Evolutionary conservation across 1,139 yeast genomes (phyloP).

Genomic region (Yarrowia galli): DNA sequence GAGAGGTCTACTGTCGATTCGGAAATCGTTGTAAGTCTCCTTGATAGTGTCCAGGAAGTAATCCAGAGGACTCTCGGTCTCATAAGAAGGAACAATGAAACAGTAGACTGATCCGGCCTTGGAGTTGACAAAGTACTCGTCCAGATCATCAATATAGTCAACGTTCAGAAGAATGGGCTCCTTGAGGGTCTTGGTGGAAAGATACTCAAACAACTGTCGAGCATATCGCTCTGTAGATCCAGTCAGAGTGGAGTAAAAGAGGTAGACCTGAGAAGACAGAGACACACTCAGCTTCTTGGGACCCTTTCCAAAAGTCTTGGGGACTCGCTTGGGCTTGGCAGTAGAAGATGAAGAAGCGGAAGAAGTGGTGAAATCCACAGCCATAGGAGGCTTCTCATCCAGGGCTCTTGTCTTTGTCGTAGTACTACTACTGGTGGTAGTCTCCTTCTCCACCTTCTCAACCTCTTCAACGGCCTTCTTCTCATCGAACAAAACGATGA

Average conservation of each 20-base stretch:
- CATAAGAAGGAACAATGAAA: constrained; percentile 86
- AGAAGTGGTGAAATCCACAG: constrained; percentile 55
- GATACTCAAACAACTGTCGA: constrained; percentile 52
- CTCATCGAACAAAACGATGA: constrained; percentile 19
- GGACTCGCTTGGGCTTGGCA: constrained; percentile 40
- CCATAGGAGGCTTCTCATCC: constrained; percentile 45
- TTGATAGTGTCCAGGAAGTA: constrained; percentile 80
- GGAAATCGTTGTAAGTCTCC: constrained; percentile 83
- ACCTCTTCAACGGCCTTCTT: not conserved
- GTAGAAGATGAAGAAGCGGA: constrained; percentile 44
- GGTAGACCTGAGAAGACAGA: constrained; percentile 53
- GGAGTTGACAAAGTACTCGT: constrained; percentile 76
- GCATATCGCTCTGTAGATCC: constrained; percentile 83
- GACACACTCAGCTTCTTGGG: constrained; percentile 46
- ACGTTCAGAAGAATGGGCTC: constrained; percentile 69
- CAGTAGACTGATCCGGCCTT: constrained; percentile 59
- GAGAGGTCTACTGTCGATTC: constrained; percentile 83
- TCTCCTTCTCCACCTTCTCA: not conserved
- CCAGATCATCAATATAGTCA: constrained; percentile 85
- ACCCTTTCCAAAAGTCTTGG: constrained; percentile 46
- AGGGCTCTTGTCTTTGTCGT: not conserved
- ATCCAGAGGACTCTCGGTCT: constrained; percentile 90
- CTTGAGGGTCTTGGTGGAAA: constrained; percentile 52
- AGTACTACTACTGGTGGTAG: not conserved
- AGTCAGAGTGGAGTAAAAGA: constrained; percentile 85